Percentiles rank a stretch among this genome's conserved stretches.
These are phyloP conservation scores for Malassezia psittaci DNA, from an alignment of 1,284 basidiomycete species.

Conservation along the genomic window DNA sequence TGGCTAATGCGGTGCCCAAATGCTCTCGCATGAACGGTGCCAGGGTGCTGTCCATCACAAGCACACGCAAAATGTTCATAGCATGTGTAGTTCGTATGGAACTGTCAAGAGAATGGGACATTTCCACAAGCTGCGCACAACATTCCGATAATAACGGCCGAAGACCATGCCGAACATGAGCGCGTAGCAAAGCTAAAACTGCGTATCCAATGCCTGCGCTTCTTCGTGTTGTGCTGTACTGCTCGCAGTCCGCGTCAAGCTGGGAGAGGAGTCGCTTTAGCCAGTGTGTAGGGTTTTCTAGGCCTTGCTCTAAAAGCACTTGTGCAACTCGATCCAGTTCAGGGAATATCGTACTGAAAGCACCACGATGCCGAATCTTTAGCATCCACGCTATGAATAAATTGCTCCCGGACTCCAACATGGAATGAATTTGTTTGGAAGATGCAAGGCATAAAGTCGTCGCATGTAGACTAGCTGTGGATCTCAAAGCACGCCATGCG, in stretches of 20 bases:
- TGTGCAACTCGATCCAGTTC: slow-evolving; percentile 37
- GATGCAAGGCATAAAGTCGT: slow-evolving; percentile 22
- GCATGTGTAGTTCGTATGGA: slow-evolving; percentile 37
- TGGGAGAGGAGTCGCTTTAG: slow-evolving; percentile 31
- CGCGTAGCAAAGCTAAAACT: slow-evolving; percentile 45
- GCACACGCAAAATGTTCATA: slow-evolving; percentile 45
- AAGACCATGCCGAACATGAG: slow-evolving; percentile 9
- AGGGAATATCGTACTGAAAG: slow-evolving; percentile 47
- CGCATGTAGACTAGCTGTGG: slow-evolving; percentile 45
- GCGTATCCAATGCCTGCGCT: slow-evolving; percentile 48
- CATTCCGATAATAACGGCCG: neutral
- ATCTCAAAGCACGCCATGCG: slow-evolving; percentile 48
- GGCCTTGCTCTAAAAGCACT: slow-evolving; percentile 20
- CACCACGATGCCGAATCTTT: slow-evolving; percentile 46
- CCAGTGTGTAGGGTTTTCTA: slow-evolving; percentile 41
- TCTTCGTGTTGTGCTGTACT: slow-evolving; percentile 47
- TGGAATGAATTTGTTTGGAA: slow-evolving; percentile 13
- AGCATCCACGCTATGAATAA: slow-evolving; percentile 47
- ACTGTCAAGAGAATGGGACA: neutral
- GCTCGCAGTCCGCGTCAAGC: slow-evolving; percentile 22
- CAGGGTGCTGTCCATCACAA: slow-evolving; percentile 36
- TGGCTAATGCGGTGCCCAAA: slow-evolving; percentile 37
- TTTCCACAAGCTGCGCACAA: neutral
- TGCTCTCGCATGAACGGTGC: slow-evolving; percentile 23
- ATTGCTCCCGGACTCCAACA: slow-evolving; percentile 24